Conservation (phyloP, 1,284 basidiomycete genomes). For the Meripilus lineatus region DNA sequence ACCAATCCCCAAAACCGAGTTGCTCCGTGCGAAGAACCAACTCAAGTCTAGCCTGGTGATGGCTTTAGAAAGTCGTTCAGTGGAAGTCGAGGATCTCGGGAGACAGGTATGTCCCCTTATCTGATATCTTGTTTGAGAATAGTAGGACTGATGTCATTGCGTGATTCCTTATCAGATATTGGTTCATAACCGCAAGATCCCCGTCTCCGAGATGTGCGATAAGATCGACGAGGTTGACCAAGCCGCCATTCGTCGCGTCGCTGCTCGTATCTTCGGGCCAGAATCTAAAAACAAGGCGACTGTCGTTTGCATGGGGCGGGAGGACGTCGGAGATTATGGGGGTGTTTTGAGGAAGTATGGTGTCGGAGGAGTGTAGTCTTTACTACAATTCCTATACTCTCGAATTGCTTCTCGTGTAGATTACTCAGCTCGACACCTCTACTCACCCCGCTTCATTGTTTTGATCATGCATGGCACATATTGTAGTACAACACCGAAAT, state of each 20-base stretch:
- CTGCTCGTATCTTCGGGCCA: conserved; percentile 65
- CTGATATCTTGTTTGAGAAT: not conserved
- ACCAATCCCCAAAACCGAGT: conserved; percentile 63
- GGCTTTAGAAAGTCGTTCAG: conserved; percentile 88
- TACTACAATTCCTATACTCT: no score
- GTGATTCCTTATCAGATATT: conserved; percentile 56
- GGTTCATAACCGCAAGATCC: conserved; percentile 86
- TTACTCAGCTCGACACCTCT: no score
- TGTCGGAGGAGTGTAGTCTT: conserved; percentile 44
- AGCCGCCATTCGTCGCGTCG: conserved; percentile 69
- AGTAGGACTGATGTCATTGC: conserved; percentile 1
- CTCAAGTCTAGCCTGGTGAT: conserved; percentile 92
- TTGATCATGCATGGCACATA: no score
- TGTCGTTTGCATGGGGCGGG: conserved; percentile 69
- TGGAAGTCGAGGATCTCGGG: conserved; percentile 89
- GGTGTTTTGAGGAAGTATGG: conserved; percentile 65
- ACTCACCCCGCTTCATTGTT: no score
- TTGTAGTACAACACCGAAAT: no score
- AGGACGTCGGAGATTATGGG: conserved; percentile 60
- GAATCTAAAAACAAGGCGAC: conserved; percentile 60
- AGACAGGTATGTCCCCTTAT: conserved; percentile 52
- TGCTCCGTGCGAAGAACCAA: conserved; percentile 92
- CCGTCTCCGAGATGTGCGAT: conserved; percentile 88
- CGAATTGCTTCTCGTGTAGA: no score
- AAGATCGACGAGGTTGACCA: conserved; percentile 83